Evolutionary conservation across 805 yeast genomes (phyloP).

Genomic region (Barnettozyma siamensis): DNA sequence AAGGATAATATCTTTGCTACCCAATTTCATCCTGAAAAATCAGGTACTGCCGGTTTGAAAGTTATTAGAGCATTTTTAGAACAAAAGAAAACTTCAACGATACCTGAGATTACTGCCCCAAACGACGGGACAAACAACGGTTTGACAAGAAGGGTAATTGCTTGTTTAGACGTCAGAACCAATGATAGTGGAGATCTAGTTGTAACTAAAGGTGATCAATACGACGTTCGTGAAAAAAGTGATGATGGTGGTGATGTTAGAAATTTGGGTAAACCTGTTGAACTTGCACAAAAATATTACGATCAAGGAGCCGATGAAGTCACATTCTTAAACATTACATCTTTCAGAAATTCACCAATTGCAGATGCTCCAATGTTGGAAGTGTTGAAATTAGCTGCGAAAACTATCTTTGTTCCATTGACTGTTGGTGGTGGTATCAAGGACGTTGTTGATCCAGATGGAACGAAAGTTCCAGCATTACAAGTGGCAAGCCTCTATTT

Average conservation of each 20-base stretch:
- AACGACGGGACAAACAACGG: conserved; percentile 49
- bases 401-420: conserved; percentile 90
- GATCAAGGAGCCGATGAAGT: conserved; percentile 96
- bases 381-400: conserved; percentile 75
- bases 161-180: conserved; percentile 94
- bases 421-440: conserved; percentile 98
- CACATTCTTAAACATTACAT: conserved; percentile 90
- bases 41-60: conserved; percentile 84
- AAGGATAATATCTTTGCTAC: conserved; percentile 86
- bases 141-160: conserved; percentile 84
- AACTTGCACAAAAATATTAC: conserved; percentile 85
- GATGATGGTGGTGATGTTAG: conserved; percentile 59
- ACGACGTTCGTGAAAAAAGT: conserved; percentile 84
- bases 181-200: conserved; percentile 94
- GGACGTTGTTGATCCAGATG: conserved; percentile 83
- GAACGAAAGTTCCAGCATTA: conserved; percentile 72
- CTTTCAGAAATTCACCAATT: conserved; percentile 90
- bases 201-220: conserved; percentile 98
- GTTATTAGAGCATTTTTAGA: conserved; percentile 69
- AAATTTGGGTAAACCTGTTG: conserved; percentile 94
- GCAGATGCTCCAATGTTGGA: conserved; percentile 94
- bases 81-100: conserved; percentile 20
- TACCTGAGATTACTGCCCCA: conserved; percentile 12
- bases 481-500: conserved; percentile 90
- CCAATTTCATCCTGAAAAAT: conserved; percentile 98